phyloP scores from a whole-genome alignment of 2,329 filamentous ascomycete species.

The Penicillium sclerotigenum region DNA sequence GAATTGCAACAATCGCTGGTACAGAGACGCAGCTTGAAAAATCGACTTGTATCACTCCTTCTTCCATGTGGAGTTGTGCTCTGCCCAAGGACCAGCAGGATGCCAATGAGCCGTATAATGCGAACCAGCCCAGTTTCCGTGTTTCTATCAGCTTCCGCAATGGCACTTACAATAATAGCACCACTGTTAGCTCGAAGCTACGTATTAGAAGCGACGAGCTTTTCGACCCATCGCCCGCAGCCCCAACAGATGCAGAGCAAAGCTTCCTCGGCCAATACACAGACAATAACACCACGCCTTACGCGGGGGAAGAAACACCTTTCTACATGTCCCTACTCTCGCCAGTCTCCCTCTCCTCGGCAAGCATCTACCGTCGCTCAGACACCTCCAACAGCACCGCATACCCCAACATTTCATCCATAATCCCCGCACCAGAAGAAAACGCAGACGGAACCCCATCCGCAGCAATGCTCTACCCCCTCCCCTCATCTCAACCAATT shows the following conservation, averaged over 20 bases:
- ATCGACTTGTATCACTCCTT: conserved; percentile 67
- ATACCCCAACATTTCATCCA: conserved; percentile 48
- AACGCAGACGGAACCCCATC: conserved; percentile 69
- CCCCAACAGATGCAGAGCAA: conserved; percentile 63
- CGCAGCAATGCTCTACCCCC: conserved; percentile 68
- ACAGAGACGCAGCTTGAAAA: conserved; percentile 64
- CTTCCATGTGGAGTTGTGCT: conserved; percentile 80
- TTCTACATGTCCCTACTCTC: conserved; percentile 77
- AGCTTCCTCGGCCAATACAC: conserved; percentile 82
- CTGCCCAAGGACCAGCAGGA: conserved; percentile 74
- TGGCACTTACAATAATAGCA: conserved; percentile 59
- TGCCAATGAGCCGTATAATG: conserved; percentile 59
- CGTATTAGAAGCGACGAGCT: conserved; percentile 30
- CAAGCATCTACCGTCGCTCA: conserved; percentile 38
- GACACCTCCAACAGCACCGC: conserved; percentile 21
- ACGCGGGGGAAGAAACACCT: conserved; percentile 80
- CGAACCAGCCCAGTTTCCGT: conserved; percentile 73
- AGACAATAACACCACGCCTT: conserved; percentile 67
- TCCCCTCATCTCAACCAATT: conserved; percentile 68
- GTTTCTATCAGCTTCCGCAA: conserved; percentile 68
- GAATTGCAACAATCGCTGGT: conserved; percentile 73
- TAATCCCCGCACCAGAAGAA: conserved; percentile 63
- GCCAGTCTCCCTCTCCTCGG: conserved; percentile 39
- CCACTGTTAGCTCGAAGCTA: conserved; percentile 46
- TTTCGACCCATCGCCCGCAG: conserved; percentile 46